A percentile compares a stretch with the other conserved stretches of the same genome.
Evolutionary conservation across 768 basidiomycete species (phyloP).

Genomic region (Boletus fagicola): DNA sequence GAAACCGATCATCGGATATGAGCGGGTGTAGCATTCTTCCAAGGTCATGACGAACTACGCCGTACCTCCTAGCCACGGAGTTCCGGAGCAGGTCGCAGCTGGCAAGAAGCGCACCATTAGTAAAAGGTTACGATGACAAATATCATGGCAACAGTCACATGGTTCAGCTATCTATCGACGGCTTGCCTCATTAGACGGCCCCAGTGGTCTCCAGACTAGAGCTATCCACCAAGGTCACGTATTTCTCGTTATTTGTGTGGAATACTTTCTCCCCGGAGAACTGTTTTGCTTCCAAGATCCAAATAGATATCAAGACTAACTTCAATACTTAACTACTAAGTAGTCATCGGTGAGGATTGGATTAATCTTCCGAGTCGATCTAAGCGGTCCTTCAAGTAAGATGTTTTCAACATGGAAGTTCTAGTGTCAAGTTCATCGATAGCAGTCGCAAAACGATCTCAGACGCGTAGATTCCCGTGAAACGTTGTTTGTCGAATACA

Average conservation of each 20-base stretch:
- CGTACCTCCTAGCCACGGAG: background rate
- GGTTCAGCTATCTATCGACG: too few relatives aligned
- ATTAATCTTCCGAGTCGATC: background rate
- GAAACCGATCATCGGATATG: background rate
- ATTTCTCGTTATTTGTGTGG: background rate
- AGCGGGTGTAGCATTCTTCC: background rate
- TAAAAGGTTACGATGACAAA: background rate
- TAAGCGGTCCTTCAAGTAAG: background rate
- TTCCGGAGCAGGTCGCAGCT: background rate
- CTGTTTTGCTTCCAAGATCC: background rate
- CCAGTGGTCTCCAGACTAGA: too few relatives aligned
- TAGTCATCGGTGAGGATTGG: background rate
- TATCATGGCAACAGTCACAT: background rate
- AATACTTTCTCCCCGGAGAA: background rate
- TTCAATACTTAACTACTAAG: background rate
- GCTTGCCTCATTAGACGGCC: too few relatives aligned
- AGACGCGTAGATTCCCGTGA: background rate
- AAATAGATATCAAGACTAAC: background rate
- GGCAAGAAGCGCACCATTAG: background rate
- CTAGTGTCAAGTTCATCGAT: too few relatives aligned
- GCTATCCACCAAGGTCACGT: too few relatives aligned
- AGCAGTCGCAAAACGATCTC: too few relatives aligned
- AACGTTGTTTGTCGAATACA: background rate
- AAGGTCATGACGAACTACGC: background rate
- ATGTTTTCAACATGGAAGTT: background rate